A percentile compares a stretch with the other conserved stretches of the same genome.
Evolutionary conservation across 768 basidiomycete species (phyloP).

Genomic region (Serpula lacrymans): DNA sequence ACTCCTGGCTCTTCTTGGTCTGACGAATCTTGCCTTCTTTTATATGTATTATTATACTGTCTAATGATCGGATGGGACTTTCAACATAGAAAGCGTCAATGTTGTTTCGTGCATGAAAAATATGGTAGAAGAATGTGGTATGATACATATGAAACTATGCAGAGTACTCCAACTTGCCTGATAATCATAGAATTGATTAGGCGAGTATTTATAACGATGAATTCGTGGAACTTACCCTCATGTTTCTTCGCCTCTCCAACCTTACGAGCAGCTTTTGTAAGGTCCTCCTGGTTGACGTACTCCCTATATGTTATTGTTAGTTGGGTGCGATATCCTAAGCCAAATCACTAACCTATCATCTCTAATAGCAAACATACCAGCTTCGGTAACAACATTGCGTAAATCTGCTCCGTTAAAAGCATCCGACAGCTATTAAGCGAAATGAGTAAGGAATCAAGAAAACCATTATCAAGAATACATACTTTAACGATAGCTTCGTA

Average conservation of each 20-base stretch:
- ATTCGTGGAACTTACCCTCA: conserved; percentile 64
- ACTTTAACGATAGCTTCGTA: conserved; percentile 98
- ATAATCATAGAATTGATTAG: conserved; percentile 2
- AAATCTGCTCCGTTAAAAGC: conserved; percentile 96
- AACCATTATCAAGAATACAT: conserved; percentile 9
- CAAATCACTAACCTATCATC: conserved; percentile 77
- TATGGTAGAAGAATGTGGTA: conserved; percentile 15
- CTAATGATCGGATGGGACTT: too few relatives aligned
- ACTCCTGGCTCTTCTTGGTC: too few relatives aligned
- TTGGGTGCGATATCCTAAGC: too few relatives aligned
- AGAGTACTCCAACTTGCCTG: conserved; percentile 45
- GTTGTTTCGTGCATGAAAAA: neutral
- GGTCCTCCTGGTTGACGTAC: conserved; percentile 90
- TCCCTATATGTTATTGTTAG: conserved; percentile 47
- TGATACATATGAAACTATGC: conserved; percentile 29
- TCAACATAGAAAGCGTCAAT: too few relatives aligned
- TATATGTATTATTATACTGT: too few relatives aligned
- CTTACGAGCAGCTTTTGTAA: conserved; percentile 94
- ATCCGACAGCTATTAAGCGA: conserved; percentile 63
- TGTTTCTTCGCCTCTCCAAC: conserved; percentile 97
- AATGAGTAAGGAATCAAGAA: neutral
- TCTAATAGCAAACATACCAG: conserved; percentile 98
- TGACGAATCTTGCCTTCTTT: too few relatives aligned
- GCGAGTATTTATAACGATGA: neutral
- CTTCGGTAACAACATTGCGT: conserved; percentile 91